Conservation (phyloP, 225 moss, liverwort and hornwort genomes). For the Physcomitrellopsis africana region DNA sequence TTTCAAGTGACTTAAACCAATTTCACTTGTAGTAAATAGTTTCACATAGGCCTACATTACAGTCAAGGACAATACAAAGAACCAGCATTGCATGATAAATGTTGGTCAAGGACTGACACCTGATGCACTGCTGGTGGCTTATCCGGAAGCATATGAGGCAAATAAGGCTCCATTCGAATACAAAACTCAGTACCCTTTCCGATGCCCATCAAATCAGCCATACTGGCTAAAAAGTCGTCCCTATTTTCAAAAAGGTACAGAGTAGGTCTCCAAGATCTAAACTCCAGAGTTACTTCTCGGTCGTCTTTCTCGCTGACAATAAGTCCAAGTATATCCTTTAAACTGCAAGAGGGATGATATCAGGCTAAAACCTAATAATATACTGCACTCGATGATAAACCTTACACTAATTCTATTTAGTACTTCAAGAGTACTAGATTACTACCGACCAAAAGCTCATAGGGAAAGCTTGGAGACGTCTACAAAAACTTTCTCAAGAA, state of each 20-base stretch:
- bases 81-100: constrained; percentile 2
- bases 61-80: too few species aligned
- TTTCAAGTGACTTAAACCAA: too few species aligned
- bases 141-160: constrained; percentile 83
- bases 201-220: constrained; percentile 79
- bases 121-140: constrained; percentile 75
- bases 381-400: constrained; percentile 4
- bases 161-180: constrained; percentile 83
- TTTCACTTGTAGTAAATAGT: too few species aligned
- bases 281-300: constrained; percentile 87
- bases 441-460: constrained; percentile 14
- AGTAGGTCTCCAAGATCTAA: constrained; percentile 93
- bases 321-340: constrained; percentile 88
- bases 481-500: constrained; percentile 6
- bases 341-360: constrained; percentile 55
- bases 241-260: constrained; percentile 82
- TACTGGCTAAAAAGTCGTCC: constrained; percentile 89
- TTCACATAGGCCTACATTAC: too few species aligned
- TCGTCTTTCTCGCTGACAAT: constrained; percentile 80
- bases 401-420: constrained; percentile 7
- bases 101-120: constrained; percentile 49
- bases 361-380: constrained; percentile 18
- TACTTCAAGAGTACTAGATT: constrained; percentile 18
- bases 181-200: constrained; percentile 83
- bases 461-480: constrained; percentile 9